Evolutionary conservation across 768 basidiomycete genomes (phyloP).

Genomic region (Gymnopilus junonius): DNA sequence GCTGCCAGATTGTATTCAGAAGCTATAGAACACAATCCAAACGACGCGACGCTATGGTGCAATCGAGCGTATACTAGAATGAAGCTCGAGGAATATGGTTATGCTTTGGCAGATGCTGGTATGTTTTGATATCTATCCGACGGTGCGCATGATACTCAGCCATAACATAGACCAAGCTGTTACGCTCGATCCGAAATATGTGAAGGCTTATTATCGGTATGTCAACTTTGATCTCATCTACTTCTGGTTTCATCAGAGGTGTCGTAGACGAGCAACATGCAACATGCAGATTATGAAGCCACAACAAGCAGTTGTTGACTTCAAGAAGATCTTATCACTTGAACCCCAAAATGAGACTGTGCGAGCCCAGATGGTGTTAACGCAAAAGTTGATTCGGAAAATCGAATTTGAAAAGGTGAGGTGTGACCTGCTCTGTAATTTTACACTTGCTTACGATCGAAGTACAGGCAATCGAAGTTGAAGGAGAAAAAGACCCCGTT

Average conservation of each 20-base stretch:
- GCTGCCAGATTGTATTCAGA: conserved; percentile 82
- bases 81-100: conserved; percentile 92
- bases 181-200: conserved; percentile 84
- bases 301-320: conserved; percentile 84
- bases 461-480: conserved; percentile 84
- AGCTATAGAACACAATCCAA: conserved; percentile 87
- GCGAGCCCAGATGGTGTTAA: conserved; percentile 79
- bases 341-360: conserved; percentile 89
- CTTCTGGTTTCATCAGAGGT: conserved; percentile 6
- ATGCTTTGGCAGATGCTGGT: conserved; percentile 89
- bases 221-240: conserved; percentile 21
- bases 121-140: conserved; percentile 33
- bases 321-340: conserved; percentile 80
- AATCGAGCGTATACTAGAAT: conserved; percentile 93
- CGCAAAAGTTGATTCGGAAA: conserved; percentile 88
- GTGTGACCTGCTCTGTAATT: background rate
- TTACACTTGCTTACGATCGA: background rate
- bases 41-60: conserved; percentile 90
- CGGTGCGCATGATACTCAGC: background rate
- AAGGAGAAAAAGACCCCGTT: conserved; percentile 83
- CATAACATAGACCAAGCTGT: conserved; percentile 73
- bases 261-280: conserved; percentile 79
- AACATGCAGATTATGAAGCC: conserved; percentile 90
- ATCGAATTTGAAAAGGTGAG: conserved; percentile 93
- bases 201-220: conserved; percentile 87